A percentile compares a stretch with the other conserved stretches of the same genome.
phyloP scores from a whole-genome alignment of 768 basidiomycete species.

The Boletus rufocinnamomeus region DNA sequence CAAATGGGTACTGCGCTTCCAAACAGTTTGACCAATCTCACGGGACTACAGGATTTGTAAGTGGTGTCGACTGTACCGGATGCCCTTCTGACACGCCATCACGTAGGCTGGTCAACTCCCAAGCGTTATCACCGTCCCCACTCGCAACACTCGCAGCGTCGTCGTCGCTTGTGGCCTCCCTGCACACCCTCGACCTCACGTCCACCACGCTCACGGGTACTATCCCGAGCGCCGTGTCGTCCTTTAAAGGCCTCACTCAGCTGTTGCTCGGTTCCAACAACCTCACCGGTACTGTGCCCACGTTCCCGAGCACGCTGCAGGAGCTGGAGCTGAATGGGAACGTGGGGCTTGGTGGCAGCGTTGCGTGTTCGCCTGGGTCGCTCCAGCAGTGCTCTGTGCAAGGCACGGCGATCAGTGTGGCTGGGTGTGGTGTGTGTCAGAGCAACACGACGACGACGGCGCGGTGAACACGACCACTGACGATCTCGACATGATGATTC shows the following conservation, averaged over 20 bases:
- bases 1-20: slow-evolving; percentile 43
- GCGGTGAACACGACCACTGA: slow-evolving; percentile 1
- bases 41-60: slow-evolving; percentile 42
- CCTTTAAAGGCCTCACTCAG: slow-evolving; percentile 38
- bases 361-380: slow-evolving; percentile 16
- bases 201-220: slow-evolving; percentile 41
- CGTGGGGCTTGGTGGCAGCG: slow-evolving; percentile 35
- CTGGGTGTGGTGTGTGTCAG: slow-evolving; percentile 29
- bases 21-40: slow-evolving; percentile 33
- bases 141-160: slow-evolving; percentile 36
- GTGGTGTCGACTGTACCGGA: slow-evolving; percentile 11
- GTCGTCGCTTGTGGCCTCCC: slow-evolving; percentile 32
- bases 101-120: slow-evolving; percentile 40
- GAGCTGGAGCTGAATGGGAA: slow-evolving; percentile 40
- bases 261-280: slow-evolving; percentile 43
- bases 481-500: slow-evolving; percentile 4
- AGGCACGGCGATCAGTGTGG: slow-evolving; percentile 22
- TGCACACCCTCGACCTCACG: slow-evolving; percentile 42
- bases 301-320: slow-evolving; percentile 39
- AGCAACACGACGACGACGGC: slow-evolving; percentile 11
- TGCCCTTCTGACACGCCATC: slow-evolving; percentile 3
- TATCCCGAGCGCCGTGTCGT: slow-evolving; percentile 38
- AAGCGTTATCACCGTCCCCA: slow-evolving; percentile 35
- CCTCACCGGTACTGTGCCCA: slow-evolving; percentile 37
- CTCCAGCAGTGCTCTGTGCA: slow-evolving; percentile 26